Conservation (phyloP, 1,284 basidiomycete genomes). For the Xerocomus amazonicus region DNA sequence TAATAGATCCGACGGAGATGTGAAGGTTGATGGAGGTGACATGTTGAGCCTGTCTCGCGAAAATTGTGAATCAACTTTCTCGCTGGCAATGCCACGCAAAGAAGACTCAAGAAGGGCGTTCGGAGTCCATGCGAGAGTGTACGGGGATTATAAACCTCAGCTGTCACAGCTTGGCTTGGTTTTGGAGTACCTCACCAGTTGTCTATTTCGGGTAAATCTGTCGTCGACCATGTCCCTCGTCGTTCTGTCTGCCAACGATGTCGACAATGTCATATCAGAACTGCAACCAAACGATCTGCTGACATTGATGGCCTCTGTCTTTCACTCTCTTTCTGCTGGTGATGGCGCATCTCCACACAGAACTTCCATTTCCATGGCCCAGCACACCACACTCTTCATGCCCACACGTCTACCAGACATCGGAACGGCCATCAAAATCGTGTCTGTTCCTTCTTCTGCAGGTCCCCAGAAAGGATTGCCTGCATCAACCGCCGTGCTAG, state of each 20-base stretch:
- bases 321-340: conserved; percentile 34
- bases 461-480: conserved; percentile 58
- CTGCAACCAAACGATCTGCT: conserved; percentile 46
- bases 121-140: not conserved
- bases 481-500: conserved; percentile 71
- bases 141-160: too few relatives aligned
- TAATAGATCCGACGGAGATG: not conserved
- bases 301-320: conserved; percentile 54
- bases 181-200: conserved; percentile 21
- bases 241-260: conserved; percentile 50
- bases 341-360: conserved; percentile 48
- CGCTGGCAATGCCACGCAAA: not conserved
- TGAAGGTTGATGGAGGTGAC: not conserved
- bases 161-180: not conserved
- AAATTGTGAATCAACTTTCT: not conserved
- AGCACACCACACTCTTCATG: conserved; percentile 67
- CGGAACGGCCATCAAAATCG: conserved; percentile 67
- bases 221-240: conserved; percentile 39
- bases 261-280: conserved; percentile 40
- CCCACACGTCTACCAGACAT: conserved; percentile 52
- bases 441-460: conserved; percentile 54
- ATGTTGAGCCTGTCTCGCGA: not conserved
- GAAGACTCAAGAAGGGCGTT: not conserved
- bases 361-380: conserved; percentile 42
- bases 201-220: conserved; percentile 14